These are phyloP conservation scores for Colletotrichum sp. DNA, from an alignment of 2,329 filamentous ascomycete species.

Conservation along the genomic window DNA sequence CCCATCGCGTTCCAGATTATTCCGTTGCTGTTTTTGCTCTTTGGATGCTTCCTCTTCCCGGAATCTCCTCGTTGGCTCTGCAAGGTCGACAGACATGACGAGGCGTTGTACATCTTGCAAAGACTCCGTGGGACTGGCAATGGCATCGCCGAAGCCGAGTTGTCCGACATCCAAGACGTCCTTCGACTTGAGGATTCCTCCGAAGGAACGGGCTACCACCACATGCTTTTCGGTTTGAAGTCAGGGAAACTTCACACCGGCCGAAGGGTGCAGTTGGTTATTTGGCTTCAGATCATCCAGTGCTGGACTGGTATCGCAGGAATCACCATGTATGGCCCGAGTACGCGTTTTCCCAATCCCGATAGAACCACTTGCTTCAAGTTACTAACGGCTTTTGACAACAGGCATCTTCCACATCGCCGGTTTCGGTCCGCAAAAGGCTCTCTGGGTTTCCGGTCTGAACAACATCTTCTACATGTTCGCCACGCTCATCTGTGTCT, in stretches of 20 bases:
- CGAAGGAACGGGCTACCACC: not conserved
- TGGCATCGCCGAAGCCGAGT: not conserved
- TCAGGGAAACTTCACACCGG: not conserved
- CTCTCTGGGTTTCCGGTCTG: not conserved
- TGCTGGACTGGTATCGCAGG: not conserved
- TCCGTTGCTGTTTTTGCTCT: rapidly evolving
- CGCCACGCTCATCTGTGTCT: not conserved
- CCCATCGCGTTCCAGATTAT: not conserved
- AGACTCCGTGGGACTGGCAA: not conserved
- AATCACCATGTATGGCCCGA: not conserved
- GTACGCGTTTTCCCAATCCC: not conserved
- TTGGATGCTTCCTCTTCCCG: not conserved
- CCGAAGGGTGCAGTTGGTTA: not conserved
- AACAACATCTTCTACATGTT: not conserved
- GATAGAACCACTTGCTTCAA: rapidly evolving
- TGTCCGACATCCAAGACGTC: not conserved
- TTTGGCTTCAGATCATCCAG: not conserved
- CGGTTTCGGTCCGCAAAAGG: not conserved
- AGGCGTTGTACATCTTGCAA: not conserved
- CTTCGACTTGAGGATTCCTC: not conserved
- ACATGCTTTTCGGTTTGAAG: not conserved
- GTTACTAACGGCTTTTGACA: rapidly evolving
- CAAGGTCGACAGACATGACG: not conserved
- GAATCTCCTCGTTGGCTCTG: not conserved
- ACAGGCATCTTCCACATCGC: not conserved